Conservation (phyloP, 2,329 filamentous ascomycete genomes). For the Monosporascus cannonballus region DNA sequence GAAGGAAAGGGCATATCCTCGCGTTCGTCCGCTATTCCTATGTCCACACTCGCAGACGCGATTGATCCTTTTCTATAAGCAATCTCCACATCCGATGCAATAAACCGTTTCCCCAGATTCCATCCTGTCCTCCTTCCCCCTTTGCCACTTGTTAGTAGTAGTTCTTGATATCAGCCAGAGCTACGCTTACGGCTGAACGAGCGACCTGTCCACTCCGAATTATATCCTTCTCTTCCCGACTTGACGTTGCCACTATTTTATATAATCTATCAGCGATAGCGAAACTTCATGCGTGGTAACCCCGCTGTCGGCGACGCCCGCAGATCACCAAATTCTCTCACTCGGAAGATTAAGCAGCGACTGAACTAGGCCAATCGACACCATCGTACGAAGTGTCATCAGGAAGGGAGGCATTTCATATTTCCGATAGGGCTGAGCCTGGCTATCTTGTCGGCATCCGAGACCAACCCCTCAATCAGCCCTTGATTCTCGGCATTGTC, state of each 20-base stretch:
- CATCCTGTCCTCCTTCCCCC: conserved; percentile 8
- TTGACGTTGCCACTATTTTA: conserved; percentile 7
- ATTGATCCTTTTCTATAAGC: conserved; percentile 15
- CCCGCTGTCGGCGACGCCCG: conserved; percentile 19
- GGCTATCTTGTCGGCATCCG: conserved; percentile 23
- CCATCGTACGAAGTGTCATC: conserved; percentile 13
- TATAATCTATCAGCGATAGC: too few species aligned
- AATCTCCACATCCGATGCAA: conserved; percentile 21
- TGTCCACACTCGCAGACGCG: conserved; percentile 11
- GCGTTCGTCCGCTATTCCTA: conserved; percentile 9
- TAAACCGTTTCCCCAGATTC: conserved; percentile 13
- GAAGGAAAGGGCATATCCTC: conserved; percentile 15
- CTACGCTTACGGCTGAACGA: too few species aligned
- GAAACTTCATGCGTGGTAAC: background rate
- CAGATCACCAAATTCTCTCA: conserved; percentile 15
- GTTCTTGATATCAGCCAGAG: background rate
- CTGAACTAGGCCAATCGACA: conserved; percentile 11
- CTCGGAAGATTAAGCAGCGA: conserved; percentile 11
- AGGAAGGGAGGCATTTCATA: conserved; percentile 8
- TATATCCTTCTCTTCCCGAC: conserved; percentile 12
- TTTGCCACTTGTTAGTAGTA: conserved; percentile 3
- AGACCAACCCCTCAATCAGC: conserved; percentile 20
- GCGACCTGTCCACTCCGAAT: background rate
- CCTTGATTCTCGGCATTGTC: conserved; percentile 23
- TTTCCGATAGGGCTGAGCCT: conserved; percentile 25